A percentile compares a stretch with the other conserved stretches of the same genome.
These are phyloP conservation scores for Mangifera indica DNA, from an alignment of 345 rosid genomes.

Conservation along the genomic window DNA sequence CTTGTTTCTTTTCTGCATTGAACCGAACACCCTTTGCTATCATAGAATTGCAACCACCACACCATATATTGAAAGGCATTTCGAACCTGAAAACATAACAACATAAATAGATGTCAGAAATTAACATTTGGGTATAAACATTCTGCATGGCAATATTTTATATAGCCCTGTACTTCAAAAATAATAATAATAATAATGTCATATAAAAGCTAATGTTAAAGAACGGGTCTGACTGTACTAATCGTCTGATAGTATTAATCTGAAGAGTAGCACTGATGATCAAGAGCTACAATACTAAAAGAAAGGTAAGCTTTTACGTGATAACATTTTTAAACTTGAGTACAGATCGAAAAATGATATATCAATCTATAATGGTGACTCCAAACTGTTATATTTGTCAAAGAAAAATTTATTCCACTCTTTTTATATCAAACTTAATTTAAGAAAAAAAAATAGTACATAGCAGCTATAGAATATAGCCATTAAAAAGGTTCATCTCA, in stretches of 20 bases:
- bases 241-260: too few species aligned
- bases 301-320: too few species aligned
- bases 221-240: too few species aligned
- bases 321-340: too few species aligned
- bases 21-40: slow-evolving; percentile 97
- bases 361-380: background rate
- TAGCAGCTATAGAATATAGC: background rate
- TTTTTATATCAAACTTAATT: background rate
- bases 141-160: background rate
- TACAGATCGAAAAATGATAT: too few species aligned
- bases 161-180: background rate
- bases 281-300: too few species aligned
- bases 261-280: too few species aligned
- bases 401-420: background rate
- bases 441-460: background rate
- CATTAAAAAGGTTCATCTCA: background rate
- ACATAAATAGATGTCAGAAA: background rate
- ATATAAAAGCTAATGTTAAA: too few species aligned
- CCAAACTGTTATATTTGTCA: slow-evolving; percentile 1
- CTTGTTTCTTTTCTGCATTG: slow-evolving; percentile 98
- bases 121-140: background rate
- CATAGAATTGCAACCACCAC: slow-evolving; percentile 97
- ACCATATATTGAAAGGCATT: slow-evolving; percentile 96
- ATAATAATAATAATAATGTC: too few species aligned
- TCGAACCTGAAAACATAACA: slow-evolving; percentile 63